Evolutionary conservation across 2,329 filamentous ascomycete species (phyloP), one percentile per base, ranked within the genome.

Genomic region (Monosporascus sp.): DNA sequence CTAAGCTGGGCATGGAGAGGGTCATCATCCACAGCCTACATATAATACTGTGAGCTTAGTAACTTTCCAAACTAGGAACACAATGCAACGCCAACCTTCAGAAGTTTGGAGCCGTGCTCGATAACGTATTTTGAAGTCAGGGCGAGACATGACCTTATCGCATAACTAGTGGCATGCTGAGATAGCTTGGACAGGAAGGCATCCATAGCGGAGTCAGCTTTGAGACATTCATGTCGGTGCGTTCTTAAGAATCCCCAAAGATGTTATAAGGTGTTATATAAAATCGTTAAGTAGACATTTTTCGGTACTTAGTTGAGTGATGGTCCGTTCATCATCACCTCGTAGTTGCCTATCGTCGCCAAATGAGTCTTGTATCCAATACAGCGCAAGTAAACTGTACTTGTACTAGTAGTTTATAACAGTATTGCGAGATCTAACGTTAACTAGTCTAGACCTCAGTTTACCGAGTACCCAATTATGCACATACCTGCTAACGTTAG

Each of bases 81-180:
- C 16, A 46, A 22, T 5, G 38, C 22, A 40, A 37, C 50, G 50
- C 48, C 49, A 60, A 66, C 67, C 62, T 88, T 89, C 54, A 96
- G 76, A 14, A 97, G 74, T 43, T 88, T 83, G 1, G 87, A 84
- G 53, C 88, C 91, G 70, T 96, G 91, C 54, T 83, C 83, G 58
- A 96, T 79, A n/a, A 91, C 89, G 73, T 91, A 96, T 40, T 80
- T 84, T 50, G 90, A 91, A 2, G 92, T 96, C 60, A 96, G 81
- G 48, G 88, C 85, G 60, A 97, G 86, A 49, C 91, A 91, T 19
- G 91, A 92, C 49, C 89, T 80, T 64, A 97, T 92, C 68, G 91
- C 91, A 81, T 94, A 95, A 74, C 91, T 96, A 80, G 95, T 87
- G 49, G 90, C 89, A 74, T 95, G 90, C 48, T 76, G 70, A 57